These are phyloP conservation scores for Diversispora epigaea DNA, from an alignment of 192 early-diverging fungal genomes.

Conservation along the genomic window DNA sequence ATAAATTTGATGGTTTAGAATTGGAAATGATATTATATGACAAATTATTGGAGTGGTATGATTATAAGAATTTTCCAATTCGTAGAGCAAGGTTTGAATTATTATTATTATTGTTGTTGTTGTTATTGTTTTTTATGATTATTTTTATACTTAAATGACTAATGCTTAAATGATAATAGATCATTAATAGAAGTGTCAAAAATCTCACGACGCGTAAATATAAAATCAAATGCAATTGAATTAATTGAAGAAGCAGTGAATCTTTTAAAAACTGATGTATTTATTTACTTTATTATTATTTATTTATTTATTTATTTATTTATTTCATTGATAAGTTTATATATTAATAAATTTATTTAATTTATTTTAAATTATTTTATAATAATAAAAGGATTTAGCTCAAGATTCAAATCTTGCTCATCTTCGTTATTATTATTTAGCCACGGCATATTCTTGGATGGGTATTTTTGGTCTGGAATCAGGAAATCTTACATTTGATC, in stretches of 20 bases:
- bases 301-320: no score
- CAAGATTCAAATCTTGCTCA: conserved; percentile 41
- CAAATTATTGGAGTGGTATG: conserved; percentile 20
- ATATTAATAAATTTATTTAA: background rate
- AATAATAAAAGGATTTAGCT: conserved; percentile 28
- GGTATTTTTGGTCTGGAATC: conserved; percentile 51
- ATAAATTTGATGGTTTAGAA: conserved; percentile 23
- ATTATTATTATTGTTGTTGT: background rate
- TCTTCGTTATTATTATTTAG: conserved; percentile 57
- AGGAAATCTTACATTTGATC: conserved; percentile 32
- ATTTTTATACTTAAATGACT: background rate
- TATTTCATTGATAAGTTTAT: background rate
- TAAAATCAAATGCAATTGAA: background rate
- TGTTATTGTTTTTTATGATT: background rate
- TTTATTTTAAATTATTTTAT: background rate
- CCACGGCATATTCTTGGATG: conserved; percentile 58
- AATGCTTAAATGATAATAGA: no score
- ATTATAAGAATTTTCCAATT: conserved; percentile 33
- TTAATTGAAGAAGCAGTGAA: conserved; percentile 40
- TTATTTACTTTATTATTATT: background rate
- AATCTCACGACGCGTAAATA: no score
- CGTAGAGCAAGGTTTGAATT: conserved; percentile 36
- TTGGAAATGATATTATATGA: background rate
- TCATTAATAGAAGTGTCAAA: conserved; percentile 22
- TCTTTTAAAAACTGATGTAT: conserved; percentile 36